Evolutionary conservation across 2,329 filamentous ascomycete species (phyloP), one percentile per base, ranked within the genome.

Genomic region (Dactylellina parvicollis): DNA sequence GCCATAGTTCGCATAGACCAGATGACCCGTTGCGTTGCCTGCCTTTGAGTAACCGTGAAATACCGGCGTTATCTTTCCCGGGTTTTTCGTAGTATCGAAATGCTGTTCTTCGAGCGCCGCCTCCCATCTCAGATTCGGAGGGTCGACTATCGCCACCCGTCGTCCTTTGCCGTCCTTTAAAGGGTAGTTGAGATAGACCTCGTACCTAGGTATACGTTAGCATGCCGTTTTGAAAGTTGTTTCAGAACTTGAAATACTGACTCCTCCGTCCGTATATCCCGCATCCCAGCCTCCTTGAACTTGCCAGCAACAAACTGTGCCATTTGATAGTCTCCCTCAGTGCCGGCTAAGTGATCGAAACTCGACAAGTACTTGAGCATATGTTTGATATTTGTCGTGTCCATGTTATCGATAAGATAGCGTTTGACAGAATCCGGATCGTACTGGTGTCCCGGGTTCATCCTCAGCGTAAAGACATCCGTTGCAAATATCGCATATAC

Each of bases 1-100:
- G 10, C 95, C 96, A 78, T 93, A 96, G 81, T 98, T 97, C 59
- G 90, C 94, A 80, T 96, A 99, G 0, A 99, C 86, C 46, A 98
- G 81, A 18, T 90, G 93, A 0, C 95, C 95, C 24, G 86, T 90
- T 36, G 94, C 92, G 78, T 95, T 90, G 44, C 93, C 95, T 0
- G 90, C 86, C 79, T 91, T 92, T 16, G 93, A 96, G 79, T 95
- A 88, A 1, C 92, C 95, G 80, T 98, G 94, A 79, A 96, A 99
- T 5, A 87, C 88, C 50, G 86, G 85, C 0, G 92, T 93, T 0
- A 86, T 84, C n/a, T 85, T 85, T 30, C 70, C 70, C 0, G 61
- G 49, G 24, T 69, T 54, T 64, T 74, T 74, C 14, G 49, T 47
- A 1, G 61, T 74, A 28, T 74, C 61, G 49, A 74, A 69, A 32